Percentiles rank a stretch among this genome's conserved stretches.
These are phyloP conservation scores for Micractinium sp. DNA, from an alignment of 139 green algal species.

Conservation along the genomic window DNA sequence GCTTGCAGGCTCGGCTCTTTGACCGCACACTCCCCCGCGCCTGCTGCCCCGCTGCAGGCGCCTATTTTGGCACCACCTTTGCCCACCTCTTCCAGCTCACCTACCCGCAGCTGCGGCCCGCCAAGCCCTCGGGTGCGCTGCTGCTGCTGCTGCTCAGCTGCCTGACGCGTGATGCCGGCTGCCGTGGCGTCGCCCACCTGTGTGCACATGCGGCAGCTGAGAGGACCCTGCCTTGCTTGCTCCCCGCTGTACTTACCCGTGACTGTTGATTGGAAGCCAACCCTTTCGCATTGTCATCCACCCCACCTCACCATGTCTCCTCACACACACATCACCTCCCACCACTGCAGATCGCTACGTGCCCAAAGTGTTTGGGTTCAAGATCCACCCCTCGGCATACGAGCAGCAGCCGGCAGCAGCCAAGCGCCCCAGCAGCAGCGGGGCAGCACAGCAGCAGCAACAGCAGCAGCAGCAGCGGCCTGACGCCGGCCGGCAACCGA, in stretches of 20 bases:
- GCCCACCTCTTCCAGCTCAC: conserved; percentile 96
- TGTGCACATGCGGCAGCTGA: too few species aligned
- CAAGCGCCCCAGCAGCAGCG: conserved; percentile 16
- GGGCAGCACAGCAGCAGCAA: background rate
- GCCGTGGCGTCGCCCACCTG: too few species aligned
- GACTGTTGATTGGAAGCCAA: too few species aligned
- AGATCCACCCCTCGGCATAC: conserved; percentile 68
- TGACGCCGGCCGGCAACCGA: background rate
- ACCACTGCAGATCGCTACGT: conserved; percentile 63
- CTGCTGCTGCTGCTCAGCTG: background rate
- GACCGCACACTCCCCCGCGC: background rate
- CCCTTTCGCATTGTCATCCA: too few species aligned
- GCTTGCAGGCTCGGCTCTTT: too few species aligned
- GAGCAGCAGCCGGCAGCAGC: conserved; percentile 11
- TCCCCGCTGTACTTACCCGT: too few species aligned
- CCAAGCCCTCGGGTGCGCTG: conserved; percentile 49
- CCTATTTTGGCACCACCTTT: conserved; percentile 98
- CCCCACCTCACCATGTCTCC: background rate
- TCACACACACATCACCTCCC: background rate
- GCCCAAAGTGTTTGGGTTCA: conserved; percentile 97
- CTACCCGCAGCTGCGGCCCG: conserved; percentile 78
- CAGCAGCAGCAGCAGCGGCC: conserved; percentile 25
- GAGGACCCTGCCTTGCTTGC: too few species aligned
- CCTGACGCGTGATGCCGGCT: background rate
- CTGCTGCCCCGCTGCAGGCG: conserved; percentile 72